These are phyloP conservation scores for Sarocladium kiliense DNA, from an alignment of 2,329 filamentous ascomycete species.

Conservation along the genomic window DNA sequence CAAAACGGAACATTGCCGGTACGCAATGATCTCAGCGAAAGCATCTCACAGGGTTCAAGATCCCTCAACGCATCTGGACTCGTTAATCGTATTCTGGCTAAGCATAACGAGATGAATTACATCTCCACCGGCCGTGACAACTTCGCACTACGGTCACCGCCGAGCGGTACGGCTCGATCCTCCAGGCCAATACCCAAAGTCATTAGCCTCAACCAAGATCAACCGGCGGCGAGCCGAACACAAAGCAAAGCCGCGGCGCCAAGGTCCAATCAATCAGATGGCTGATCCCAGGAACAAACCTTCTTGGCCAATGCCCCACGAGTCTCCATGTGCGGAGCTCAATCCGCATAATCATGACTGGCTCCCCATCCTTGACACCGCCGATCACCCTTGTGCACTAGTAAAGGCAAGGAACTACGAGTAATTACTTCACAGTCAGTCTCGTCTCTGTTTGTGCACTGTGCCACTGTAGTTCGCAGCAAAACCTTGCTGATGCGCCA, in stretches of 20 bases:
- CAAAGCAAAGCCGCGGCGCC: background rate
- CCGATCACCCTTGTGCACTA: background rate
- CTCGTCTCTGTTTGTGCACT: no score
- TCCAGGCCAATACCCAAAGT: background rate
- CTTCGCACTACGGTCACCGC: background rate
- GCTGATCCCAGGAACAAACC: background rate
- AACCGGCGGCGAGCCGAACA: background rate
- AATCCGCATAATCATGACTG: background rate
- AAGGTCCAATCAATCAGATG: background rate
- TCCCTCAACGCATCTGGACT: no score
- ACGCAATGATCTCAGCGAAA: no score
- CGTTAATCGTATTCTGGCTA: no score
- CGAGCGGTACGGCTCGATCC: constrained; percentile 5
- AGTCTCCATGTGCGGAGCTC: background rate
- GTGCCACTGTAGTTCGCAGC: background rate
- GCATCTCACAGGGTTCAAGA: no score
- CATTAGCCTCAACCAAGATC: constrained; percentile 4
- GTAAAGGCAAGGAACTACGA: no score
- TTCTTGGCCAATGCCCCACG: background rate
- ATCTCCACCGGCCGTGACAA: no score
- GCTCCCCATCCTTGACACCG: background rate
- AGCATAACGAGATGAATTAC: no score
- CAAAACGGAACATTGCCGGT: no score
- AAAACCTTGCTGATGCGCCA: background rate
- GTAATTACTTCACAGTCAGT: background rate